Evolutionary conservation across 140 eudicot genomes (phyloP).

Genomic region (Cichorium intybus): DNA sequence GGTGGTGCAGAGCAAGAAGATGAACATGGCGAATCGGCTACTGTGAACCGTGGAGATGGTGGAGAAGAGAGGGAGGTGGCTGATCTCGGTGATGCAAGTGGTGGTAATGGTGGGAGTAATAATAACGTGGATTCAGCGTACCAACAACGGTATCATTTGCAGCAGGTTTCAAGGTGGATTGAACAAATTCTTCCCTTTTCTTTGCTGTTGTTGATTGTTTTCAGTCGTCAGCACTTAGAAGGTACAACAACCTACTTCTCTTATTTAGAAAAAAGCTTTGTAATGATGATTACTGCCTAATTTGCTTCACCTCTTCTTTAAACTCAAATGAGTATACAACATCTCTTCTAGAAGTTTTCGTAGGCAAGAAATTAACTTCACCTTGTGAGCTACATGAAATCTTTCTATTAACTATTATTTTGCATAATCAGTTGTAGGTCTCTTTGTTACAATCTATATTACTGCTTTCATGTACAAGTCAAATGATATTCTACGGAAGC

Average conservation of each 20-base stretch:
- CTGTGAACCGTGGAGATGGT: slow-evolving; percentile 8
- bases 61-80: slow-evolving; percentile 30
- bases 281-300: too few relatives aligned
- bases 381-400: neutral
- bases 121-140: slow-evolving; percentile 44
- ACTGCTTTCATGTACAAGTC: slow-evolving; percentile 90
- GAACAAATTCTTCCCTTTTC: slow-evolving; percentile 90
- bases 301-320: neutral
- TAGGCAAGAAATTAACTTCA: neutral
- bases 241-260: slow-evolving; percentile 33
- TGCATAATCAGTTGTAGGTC: slow-evolving; percentile 46
- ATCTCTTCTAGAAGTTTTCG: too few relatives aligned
- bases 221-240: slow-evolving; percentile 85
- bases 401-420: neutral
- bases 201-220: slow-evolving; percentile 67
- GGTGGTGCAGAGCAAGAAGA: slow-evolving; percentile 38
- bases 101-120: slow-evolving; percentile 20
- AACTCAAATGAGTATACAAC: neutral
- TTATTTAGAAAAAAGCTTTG: too few relatives aligned
- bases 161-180: slow-evolving; percentile 72
- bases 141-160: slow-evolving; percentile 74
- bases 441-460: slow-evolving; percentile 69
- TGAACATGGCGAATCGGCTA: slow-evolving; percentile 17
- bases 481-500: slow-evolving; percentile 85
- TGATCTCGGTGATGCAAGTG: slow-evolving; percentile 26